Percentiles rank a stretch among this genome's conserved stretches.
Conservation (phyloP, 225 moss, liverwort and hornwort species). For the Straminergon stramineum region DNA sequence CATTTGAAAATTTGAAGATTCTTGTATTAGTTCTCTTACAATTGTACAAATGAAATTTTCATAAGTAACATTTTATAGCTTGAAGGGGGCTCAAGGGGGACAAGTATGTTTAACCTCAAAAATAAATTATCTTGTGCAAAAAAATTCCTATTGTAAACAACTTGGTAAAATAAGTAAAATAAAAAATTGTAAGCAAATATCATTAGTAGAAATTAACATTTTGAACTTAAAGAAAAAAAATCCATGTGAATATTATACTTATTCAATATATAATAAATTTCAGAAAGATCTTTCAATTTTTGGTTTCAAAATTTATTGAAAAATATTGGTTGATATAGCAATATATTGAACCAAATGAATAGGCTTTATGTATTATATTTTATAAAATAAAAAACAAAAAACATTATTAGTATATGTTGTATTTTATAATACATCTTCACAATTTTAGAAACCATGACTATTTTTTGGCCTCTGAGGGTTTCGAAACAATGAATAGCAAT, state of each 20-base stretch:
- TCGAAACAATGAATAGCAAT: not conserved
- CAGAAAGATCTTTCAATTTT: not conserved
- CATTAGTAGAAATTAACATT: not conserved
- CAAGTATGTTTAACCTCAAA: not conserved
- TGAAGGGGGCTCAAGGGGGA: fast-evolving
- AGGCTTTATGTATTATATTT: not conserved
- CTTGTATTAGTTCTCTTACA: not conserved
- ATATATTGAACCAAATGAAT: not conserved
- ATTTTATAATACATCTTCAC: not conserved
- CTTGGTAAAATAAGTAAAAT: not conserved
- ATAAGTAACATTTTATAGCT: not conserved
- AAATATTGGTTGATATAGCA: not conserved
- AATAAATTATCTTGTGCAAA: not conserved
- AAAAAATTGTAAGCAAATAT: too few species aligned
- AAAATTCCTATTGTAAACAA: not conserved
- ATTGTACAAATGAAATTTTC: not conserved
- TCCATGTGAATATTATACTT: not conserved
- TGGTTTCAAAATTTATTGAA: not conserved
- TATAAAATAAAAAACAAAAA: not conserved
- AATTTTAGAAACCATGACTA: not conserved
- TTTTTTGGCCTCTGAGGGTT: fast-evolving
- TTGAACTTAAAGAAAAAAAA: not conserved
- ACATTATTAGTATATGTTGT: not conserved
- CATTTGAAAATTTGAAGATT: too few species aligned
- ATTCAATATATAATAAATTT: not conserved